Evolutionary conservation across 1,139 yeast species (phyloP), one percentile per base, ranked within the genome.

Genomic region (Meyerozyma athensensis): DNA sequence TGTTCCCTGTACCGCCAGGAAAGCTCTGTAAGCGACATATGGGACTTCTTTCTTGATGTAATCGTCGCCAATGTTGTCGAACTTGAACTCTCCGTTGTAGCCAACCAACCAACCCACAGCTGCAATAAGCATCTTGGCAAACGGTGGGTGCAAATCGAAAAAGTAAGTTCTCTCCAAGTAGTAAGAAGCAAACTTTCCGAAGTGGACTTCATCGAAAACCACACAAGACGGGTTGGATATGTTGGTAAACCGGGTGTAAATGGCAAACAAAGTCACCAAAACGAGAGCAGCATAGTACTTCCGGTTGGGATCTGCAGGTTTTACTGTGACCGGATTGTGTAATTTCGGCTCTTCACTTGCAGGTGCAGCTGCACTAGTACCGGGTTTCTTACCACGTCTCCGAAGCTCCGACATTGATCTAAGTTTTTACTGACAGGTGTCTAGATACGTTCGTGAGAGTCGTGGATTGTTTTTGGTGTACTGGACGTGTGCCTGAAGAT

Each of bases 201-300:
- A 92, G 61, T 92, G 98, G 22, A 92, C 98, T 59, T 94, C 99
- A 65, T 94, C 99, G 53, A 94, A 94, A 19, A 94, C 98, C 39
- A 94, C 98, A 57, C 85, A 85, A 43, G 72, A 68, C 2, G 98
- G 98, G 44, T 71, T 72, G 53, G 81, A 72, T 43, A 92, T 73
- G 44, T 74, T 68, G 50, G 75, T 75, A 60, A 90, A 89, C 47
- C 99, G 74, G 5, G 87, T 73, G 30, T 65, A 65, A 39, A 84
- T 74, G 0, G 97, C 95, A 31, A 82, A 47, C 0, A 66, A 49
- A 0, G 96, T 86, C 7, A 87, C 70, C 1, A 70, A 46, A 4
- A 57, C 42, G 38, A 77, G 54, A 0, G 77, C 77, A 23, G 65
- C 33, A 45, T 59, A 65, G 49, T 76, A 76, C 44, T 62, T 61